Evolutionary conservation across 2,329 filamentous ascomycete species (phyloP).

Genomic region (Fusarium concolor): DNA sequence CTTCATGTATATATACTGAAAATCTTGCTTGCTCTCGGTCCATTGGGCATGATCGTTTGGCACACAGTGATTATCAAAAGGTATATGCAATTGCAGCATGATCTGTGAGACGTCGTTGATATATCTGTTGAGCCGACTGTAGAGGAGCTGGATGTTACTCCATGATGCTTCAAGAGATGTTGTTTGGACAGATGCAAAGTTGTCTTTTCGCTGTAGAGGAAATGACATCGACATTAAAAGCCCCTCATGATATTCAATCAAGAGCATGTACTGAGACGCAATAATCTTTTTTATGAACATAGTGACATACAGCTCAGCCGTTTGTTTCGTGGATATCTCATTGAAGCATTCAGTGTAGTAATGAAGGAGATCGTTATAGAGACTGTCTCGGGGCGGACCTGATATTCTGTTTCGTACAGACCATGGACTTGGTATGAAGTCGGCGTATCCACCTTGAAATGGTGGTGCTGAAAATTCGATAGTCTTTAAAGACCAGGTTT

Average conservation of each 20-base stretch:
- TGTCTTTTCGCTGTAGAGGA: constrained; percentile 8
- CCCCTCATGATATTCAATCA: not conserved
- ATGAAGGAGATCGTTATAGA: constrained; percentile 3
- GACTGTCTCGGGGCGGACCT: not conserved
- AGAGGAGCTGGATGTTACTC: constrained; percentile 11
- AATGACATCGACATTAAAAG: constrained; percentile 7
- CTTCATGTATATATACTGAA: constrained; percentile 10
- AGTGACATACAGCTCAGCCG: not conserved
- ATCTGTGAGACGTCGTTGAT: constrained; percentile 5
- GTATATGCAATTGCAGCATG: constrained; percentile 5
- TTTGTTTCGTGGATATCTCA: not conserved
- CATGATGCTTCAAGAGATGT: constrained; percentile 7
- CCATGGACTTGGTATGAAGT: too few relatives aligned
- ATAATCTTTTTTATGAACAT: not conserved
- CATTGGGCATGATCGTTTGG: not conserved
- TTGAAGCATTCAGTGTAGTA: constrained; percentile 9
- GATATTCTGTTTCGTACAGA: too few relatives aligned
- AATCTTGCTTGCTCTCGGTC: constrained; percentile 2
- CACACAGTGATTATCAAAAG: constrained; percentile 6
- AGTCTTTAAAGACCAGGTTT: not conserved
- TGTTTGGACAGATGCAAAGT: constrained; percentile 6
- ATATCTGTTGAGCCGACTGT: not conserved
- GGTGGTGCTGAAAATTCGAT: too few relatives aligned
- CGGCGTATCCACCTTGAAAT: too few relatives aligned
- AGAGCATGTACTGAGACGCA: not conserved